These are phyloP conservation scores for Globisporangium perplexum DNA, from an alignment of 352 stramenopile species.

Conservation along the genomic window DNA sequence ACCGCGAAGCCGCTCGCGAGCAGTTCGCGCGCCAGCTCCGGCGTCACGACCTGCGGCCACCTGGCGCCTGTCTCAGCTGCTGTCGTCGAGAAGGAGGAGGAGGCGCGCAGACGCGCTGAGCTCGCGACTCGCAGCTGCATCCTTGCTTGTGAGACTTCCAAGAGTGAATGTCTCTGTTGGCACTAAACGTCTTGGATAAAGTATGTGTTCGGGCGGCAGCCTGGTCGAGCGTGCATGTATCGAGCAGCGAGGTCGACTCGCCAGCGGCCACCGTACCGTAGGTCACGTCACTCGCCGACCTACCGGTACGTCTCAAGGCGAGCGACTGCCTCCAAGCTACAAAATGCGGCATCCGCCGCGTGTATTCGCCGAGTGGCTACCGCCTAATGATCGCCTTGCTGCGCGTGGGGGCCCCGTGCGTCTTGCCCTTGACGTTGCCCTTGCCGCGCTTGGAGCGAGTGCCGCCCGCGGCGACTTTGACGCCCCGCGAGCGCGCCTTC, in stretches of 20 bases:
- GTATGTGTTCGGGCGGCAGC: neutral
- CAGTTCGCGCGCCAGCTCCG: slow-evolving; percentile 19
- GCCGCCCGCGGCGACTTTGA: slow-evolving; percentile 47
- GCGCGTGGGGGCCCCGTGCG: slow-evolving; percentile 69
- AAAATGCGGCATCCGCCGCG: no score
- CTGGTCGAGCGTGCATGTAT: slow-evolving; percentile 21
- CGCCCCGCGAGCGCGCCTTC: slow-evolving; percentile 73
- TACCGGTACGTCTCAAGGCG: no score
- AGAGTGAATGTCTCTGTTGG: no score
- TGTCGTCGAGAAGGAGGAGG: neutral
- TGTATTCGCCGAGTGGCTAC: slow-evolving; percentile 16
- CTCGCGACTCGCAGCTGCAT: no score
- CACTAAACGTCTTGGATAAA: no score
- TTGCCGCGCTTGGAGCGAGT: slow-evolving; percentile 23
- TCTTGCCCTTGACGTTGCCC: slow-evolving; percentile 56
- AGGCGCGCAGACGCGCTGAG: no score
- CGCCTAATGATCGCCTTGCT: slow-evolving; percentile 79
- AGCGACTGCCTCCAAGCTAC: no score
- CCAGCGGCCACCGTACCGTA: no score
- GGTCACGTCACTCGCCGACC: no score
- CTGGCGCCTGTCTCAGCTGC: neutral
- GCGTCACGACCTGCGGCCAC: slow-evolving; percentile 30
- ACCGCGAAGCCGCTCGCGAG: slow-evolving; percentile 51
- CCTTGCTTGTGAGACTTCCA: no score
- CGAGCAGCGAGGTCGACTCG: no score